Evolutionary conservation across 1,284 basidiomycete genomes (phyloP).

Genomic region (Apiotrichum montevideense): DNA sequence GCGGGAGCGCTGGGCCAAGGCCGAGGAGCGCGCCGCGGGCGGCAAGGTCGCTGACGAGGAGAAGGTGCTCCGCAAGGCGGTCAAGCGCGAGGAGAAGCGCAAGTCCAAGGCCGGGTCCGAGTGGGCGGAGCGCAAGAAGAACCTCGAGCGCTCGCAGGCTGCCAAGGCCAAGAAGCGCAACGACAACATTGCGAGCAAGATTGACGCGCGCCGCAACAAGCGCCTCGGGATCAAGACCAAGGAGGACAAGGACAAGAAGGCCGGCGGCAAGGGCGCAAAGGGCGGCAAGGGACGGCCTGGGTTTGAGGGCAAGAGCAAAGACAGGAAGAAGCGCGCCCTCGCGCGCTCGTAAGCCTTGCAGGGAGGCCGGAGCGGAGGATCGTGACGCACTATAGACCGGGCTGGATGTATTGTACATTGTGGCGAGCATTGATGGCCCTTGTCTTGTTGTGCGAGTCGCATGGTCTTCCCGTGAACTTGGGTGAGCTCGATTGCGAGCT

Average conservation of each 20-base stretch:
- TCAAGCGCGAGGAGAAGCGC: constrained; percentile 80
- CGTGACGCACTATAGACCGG: background rate
- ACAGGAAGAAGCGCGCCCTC: constrained; percentile 13
- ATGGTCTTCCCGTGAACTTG: too few relatives aligned
- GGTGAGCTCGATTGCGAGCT: too few relatives aligned
- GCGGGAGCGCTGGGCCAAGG: constrained; percentile 77
- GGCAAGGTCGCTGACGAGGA: constrained; percentile 83
- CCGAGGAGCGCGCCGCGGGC: constrained; percentile 72
- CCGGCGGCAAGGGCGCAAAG: constrained; percentile 4
- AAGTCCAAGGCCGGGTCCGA: constrained; percentile 73
- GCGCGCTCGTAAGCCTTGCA: background rate
- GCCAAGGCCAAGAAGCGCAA: constrained; percentile 78
- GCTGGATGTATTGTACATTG: constrained; percentile 4
- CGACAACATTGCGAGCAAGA: constrained; percentile 77
- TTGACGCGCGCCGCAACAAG: constrained; percentile 71
- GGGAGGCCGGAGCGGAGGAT: too few relatives aligned
- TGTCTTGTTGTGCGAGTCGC: too few relatives aligned
- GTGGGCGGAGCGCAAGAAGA: constrained; percentile 80
- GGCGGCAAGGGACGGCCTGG: constrained; percentile 24
- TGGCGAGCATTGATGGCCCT: too few relatives aligned
- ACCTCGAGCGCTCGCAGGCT: constrained; percentile 63
- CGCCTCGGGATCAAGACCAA: constrained; percentile 55
- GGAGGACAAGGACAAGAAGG: constrained; percentile 43
- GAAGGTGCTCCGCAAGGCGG: constrained; percentile 73
- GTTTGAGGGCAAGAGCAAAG: constrained; percentile 31